Evolutionary conservation across 2,329 filamentous ascomycete species (phyloP).

Genomic region (Ophiostoma montium): DNA sequence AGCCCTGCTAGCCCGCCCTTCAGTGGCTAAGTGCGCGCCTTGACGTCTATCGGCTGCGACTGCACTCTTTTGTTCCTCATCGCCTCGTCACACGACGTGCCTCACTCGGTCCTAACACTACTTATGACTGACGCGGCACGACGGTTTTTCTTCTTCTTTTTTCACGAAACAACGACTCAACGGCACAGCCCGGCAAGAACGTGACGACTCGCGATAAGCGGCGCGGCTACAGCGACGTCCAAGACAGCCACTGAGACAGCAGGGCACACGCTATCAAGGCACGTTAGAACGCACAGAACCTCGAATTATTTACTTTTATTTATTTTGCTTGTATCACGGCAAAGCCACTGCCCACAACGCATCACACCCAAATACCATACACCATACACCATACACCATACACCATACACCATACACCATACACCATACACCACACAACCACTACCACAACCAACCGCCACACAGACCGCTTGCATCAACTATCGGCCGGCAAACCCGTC

Average conservation of each 20-base stretch:
- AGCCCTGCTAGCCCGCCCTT: not conserved
- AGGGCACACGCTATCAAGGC: not conserved
- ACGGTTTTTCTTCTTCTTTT: too few relatives aligned
- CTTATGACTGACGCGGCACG: too few relatives aligned
- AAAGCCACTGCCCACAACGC: not conserved
- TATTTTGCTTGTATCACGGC: too few relatives aligned
- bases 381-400: conserved; percentile 1
- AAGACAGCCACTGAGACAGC: not conserved
- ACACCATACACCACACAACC: not conserved
- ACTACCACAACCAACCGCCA: not conserved
- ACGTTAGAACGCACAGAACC: not conserved
- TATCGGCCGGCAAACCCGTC: conserved; percentile 5
- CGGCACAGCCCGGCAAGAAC: too few relatives aligned
- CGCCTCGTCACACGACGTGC: not conserved
- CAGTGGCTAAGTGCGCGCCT: too few relatives aligned
- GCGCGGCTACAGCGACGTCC: not conserved
- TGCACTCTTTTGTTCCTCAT: not conserved
- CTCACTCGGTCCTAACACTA: not conserved
- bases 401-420: not conserved
- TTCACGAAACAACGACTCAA: not conserved
- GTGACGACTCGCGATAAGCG: too few relatives aligned
- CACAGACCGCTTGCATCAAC: conserved; percentile 5
- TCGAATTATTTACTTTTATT: too few relatives aligned
- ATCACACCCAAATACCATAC: not conserved
- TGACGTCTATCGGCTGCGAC: not conserved